A percentile compares a stretch with the other conserved stretches of the same genome.
These are phyloP conservation scores for Trichaptum fuscoviolaceum DNA, from an alignment of 768 basidiomycete genomes.

Conservation along the genomic window DNA sequence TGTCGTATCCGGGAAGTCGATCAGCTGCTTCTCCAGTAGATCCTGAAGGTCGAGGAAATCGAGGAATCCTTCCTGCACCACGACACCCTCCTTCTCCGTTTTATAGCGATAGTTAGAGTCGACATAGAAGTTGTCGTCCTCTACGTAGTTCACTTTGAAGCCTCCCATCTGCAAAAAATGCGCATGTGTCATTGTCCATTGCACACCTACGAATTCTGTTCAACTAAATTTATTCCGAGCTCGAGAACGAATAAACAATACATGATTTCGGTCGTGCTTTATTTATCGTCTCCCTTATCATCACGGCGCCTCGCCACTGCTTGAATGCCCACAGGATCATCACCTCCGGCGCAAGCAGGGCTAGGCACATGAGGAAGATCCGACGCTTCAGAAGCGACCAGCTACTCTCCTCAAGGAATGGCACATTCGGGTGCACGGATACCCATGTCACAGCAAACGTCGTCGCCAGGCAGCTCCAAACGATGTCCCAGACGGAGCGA, in stretches of 20 bases:
- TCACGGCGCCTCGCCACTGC: constrained; percentile 12
- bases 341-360: constrained; percentile 24
- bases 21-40: not conserved
- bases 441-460: constrained; percentile 27
- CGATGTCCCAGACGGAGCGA: constrained; percentile 14
- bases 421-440: constrained; percentile 27
- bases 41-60: not conserved
- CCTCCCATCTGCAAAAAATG: constrained; percentile 7
- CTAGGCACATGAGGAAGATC: constrained; percentile 14
- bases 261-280: not conserved
- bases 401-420: constrained; percentile 13
- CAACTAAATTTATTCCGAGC: not conserved
- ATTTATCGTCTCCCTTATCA: constrained; percentile 37
- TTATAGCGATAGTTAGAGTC: not conserved
- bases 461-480: constrained; percentile 24
- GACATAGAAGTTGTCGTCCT: not conserved
- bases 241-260: not conserved
- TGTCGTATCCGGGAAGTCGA: not conserved
- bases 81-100: not conserved
- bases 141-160: not conserved
- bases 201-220: not conserved
- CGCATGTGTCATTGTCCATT: constrained; percentile 9
- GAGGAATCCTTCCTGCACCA: not conserved
- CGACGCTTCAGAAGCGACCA: constrained; percentile 7
- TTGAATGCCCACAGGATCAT: constrained; percentile 22